Evolutionary conservation across 345 rosid species (phyloP), one percentile per base, ranked within the genome.

Genomic region (Salix arbutifolia): DNA sequence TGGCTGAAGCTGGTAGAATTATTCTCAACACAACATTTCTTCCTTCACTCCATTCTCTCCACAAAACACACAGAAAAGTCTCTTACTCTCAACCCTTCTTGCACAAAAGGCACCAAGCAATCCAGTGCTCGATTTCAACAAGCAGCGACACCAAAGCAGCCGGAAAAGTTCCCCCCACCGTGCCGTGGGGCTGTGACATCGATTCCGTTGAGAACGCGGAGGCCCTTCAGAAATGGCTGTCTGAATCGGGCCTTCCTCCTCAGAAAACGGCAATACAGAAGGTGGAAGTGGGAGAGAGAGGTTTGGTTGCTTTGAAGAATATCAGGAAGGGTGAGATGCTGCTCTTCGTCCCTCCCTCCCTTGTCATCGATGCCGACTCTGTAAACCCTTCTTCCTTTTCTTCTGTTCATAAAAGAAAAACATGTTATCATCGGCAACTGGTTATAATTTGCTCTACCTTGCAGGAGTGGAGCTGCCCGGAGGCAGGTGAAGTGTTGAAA

Each of bases 301-400:
- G 98, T 50, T 85, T 92, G 65, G 97, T 94, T 64, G 98, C 97
- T 61, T 82, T 90, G 75, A 91, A 91, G 85, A 94, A 89, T 68
- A 82, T 91, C 16, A 86, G 97, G 73, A 94, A 91, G 86, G 91
- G 92, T 26, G 97, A 94, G 87, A 94, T 92, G 81, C 82, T 95
- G 58, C 96, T 95, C 78, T 95, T 95, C 65, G 97, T 95, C 70
- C 99, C 99, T 80, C 99, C 97, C 42, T 72, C 93, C 69, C 97
- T 93, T 46, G 83, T 95, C 77, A 93, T 95, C 83, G 87, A 90
- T 19, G 84, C 92, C 11, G 96, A 91, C 71, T 95, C 99, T 78
- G 99, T 95, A 84, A 74, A 90, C 30, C 60, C 65, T 18, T 70
- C 44, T 17, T 75, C 69, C 11, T 77, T 33, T 18, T 50, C 37